Percentiles rank a stretch among this genome's conserved stretches.
Evolutionary conservation across 805 yeast species (phyloP).

Genomic region (Tetrapisispora fleetii): DNA sequence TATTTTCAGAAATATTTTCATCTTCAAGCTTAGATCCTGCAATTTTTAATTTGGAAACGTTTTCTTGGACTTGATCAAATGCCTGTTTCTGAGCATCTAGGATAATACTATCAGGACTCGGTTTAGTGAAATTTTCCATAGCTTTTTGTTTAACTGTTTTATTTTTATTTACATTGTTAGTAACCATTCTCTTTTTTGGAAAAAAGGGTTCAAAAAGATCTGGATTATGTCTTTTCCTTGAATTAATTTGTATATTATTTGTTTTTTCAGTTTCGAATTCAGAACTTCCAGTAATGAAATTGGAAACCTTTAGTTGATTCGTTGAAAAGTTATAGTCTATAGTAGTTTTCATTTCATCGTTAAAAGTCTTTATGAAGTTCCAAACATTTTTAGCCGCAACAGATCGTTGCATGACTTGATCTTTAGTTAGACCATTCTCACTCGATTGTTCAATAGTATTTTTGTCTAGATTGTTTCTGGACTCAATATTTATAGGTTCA

Average conservation of each 20-base stretch:
- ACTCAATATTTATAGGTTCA: not conserved
- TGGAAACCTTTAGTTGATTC: not conserved
- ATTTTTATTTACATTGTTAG: not conserved
- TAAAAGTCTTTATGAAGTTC: not conserved
- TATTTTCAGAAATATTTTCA: constrained; percentile 20
- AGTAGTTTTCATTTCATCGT: not conserved
- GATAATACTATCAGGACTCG: constrained; percentile 78
- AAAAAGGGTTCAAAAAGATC: constrained; percentile 25
- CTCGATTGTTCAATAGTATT: not conserved
- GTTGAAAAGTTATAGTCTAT: not conserved
- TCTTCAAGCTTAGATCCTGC: constrained; percentile 13
- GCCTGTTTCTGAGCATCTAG: constrained; percentile 47
- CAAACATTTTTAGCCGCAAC: not conserved
- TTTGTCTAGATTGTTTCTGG: not conserved
- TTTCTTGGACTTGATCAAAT: constrained; percentile 22
- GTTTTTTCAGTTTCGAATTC: not conserved
- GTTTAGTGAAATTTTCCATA: constrained; percentile 46
- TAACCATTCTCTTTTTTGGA: constrained; percentile 30
- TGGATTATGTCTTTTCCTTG: constrained; percentile 10
- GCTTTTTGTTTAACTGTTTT: constrained; percentile 15
- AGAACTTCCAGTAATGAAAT: not conserved
- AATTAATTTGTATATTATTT: not conserved
- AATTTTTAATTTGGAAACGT: constrained; percentile 5
- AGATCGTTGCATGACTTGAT: no score
- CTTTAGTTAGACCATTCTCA: no score